These are phyloP conservation scores for Exserohilum rostratum DNA, from an alignment of 2,329 filamentous ascomycete genomes.

Conservation along the genomic window DNA sequence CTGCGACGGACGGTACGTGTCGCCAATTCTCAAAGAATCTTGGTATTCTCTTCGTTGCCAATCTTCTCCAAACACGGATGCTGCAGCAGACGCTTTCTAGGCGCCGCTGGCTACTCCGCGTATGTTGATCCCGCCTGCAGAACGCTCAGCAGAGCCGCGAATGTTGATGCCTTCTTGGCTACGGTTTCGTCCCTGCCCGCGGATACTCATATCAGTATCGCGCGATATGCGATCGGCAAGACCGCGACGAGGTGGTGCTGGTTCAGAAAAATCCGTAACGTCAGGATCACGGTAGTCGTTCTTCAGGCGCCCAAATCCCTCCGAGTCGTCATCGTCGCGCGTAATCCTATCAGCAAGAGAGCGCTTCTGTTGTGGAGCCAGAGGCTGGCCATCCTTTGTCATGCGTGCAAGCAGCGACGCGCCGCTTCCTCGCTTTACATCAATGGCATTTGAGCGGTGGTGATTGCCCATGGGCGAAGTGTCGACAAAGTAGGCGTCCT, in stretches of 20 bases:
- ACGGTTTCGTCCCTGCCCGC: conserved; percentile 22
- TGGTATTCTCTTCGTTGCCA: not conserved
- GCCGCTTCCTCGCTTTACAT: conserved; percentile 30
- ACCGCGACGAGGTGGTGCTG: conserved; percentile 21
- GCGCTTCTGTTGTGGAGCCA: conserved; percentile 27
- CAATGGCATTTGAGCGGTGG: conserved; percentile 52
- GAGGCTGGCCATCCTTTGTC: conserved; percentile 43
- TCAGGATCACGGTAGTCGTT: conserved; percentile 35
- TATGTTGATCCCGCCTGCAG: conserved; percentile 37
- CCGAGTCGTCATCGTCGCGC: conserved; percentile 33
- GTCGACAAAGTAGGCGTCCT: conserved; percentile 34
- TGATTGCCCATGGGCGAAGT: conserved; percentile 53
- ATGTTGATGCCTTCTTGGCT: conserved; percentile 42
- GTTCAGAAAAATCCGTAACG: conserved; percentile 35
- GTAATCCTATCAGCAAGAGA: conserved; percentile 41
- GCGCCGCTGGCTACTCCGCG: conserved; percentile 42
- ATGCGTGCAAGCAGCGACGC: conserved; percentile 40
- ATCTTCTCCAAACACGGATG: not conserved
- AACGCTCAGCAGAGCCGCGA: conserved; percentile 33
- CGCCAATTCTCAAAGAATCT: too few relatives aligned
- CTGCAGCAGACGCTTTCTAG: conserved; percentile 17
- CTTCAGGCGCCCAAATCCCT: conserved; percentile 40
- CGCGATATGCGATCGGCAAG: conserved; percentile 34
- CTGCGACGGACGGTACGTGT: not conserved
- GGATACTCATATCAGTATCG: conserved; percentile 27